Percentiles rank a stretch among this genome's conserved stretches.
Evolutionary conservation across 495 filamentous ascomycete species (phyloP).

Genomic region (Neurospora sp.): DNA sequence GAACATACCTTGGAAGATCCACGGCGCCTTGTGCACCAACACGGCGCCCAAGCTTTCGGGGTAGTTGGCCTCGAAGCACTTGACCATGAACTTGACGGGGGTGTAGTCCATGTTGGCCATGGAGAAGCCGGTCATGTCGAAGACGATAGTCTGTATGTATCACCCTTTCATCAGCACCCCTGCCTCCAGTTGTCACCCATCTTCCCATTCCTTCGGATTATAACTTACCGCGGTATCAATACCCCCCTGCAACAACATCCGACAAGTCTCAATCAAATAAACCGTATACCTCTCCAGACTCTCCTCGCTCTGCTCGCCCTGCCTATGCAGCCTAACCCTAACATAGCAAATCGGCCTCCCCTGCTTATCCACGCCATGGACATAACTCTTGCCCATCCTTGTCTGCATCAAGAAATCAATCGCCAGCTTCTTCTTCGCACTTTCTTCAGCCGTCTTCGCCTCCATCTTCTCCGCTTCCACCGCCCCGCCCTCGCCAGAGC

Average conservation of each 20-base stretch:
- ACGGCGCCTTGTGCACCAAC: constrained; percentile 93
- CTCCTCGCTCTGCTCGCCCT: constrained; percentile 71
- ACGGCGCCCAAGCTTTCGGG: constrained; percentile 86
- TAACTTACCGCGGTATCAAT: constrained; percentile 83
- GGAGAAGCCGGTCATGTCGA: constrained; percentile 90
- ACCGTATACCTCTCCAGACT: constrained; percentile 83
- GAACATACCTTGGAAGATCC: constrained; percentile 79
- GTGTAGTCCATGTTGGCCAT: constrained; percentile 97
- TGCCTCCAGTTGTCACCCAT: constrained; percentile 5
- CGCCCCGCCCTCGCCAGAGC: constrained; percentile 61
- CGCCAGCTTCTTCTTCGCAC: constrained; percentile 52
- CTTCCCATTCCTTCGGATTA: neutral
- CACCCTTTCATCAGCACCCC: too few relatives aligned
- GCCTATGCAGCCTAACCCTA: constrained; percentile 67
- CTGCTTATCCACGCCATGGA: constrained; percentile 77
- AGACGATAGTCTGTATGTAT: constrained; percentile 58
- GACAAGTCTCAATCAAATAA: constrained; percentile 85
- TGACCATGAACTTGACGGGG: constrained; percentile 98
- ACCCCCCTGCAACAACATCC: constrained; percentile 66
- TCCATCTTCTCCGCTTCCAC: constrained; percentile 46
- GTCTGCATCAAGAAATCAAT: constrained; percentile 80
- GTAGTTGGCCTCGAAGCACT: constrained; percentile 98
- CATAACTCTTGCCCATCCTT: constrained; percentile 86
- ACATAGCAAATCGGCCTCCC: constrained; percentile 86
- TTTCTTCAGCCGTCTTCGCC: constrained; percentile 20